Base-by-base conservation (phyloP, 2,329 filamentous ascomycete genomes). In the Coniochaeta sp. region DNA sequence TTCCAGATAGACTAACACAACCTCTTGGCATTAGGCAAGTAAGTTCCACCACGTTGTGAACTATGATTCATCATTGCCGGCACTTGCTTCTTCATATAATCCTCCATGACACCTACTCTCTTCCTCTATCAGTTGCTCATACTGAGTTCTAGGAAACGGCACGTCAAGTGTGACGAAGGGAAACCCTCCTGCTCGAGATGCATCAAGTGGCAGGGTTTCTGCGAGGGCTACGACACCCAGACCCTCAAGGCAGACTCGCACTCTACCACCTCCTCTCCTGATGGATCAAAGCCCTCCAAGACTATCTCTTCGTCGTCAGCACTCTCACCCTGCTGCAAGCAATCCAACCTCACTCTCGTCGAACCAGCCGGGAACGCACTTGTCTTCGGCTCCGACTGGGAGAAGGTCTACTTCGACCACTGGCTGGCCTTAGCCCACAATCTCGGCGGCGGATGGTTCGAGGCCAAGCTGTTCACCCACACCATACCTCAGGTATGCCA, bases 141-240 rank as follows among this genome's bases (percentile, higher is more conserved):
- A 22, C 3, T 14, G 22, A 14, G 2, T 24, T 22, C 2, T 14
- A 68, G 65, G 53, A 61, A 59, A 50, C 61, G 65, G 13, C 66
- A 68, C 47, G 62, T 68, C 28, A 68, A 68, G 50, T 68, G 65
- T 55, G 66, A 69, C 51, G 66, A 69, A 51, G 58, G 61, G 6
- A 67, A 67, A 52, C 66, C 66, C 6, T 60, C 58, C 13, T 68
- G 66, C 55, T 59, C 62, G 31, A 59, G 66, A 48, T 69, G 66
- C 51, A 53, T 68, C 35, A 68, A 67, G 46, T 67, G 63, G 65
- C 61, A 61, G n/a, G 66, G 66, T 8, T 60, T 59, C 40, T 68
- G 66, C 48, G 60, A 64, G 14, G 66, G 66, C 6, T 68, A 69
- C 51, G 60, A 53, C 7, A 7, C 49, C 51, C 5, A 20, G 18